Base-by-base conservation (phyloP, 768 basidiomycete genomes). In the Boletus patriciae region DNA sequence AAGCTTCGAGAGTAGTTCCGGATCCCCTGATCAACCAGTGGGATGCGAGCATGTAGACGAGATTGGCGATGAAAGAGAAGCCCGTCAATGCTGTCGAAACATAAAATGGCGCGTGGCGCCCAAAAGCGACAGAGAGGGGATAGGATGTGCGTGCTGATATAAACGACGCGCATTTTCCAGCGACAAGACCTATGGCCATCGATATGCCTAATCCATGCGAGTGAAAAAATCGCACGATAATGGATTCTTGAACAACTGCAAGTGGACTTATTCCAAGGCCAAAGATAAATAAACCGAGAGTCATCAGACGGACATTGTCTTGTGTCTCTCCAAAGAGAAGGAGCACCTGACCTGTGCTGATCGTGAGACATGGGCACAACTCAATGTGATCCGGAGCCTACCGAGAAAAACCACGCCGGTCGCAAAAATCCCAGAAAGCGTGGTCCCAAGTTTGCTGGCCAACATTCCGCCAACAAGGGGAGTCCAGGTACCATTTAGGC, bases 161-260 rank as follows among this genome's bases (percentile, higher is more conserved):
- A 67, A 92, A 94, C 6, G 88, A 88, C 0, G 88, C 82, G 11
- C 80, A 83, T 70, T 92, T 94, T 36, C 92, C 92, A 4, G 83
- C 87, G 23, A 94, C 80, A 16, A 94, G 84, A 21, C 91, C 92
- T n/a, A 92, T 77, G 0, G 90, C 90, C 74, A 94, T 83, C 2
- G 88, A 87, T 9, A 86, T 76, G 2, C 88, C 91, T 1, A 92
- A 76, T 2, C 88, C 88, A 66, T 85, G 87, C 0, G 84, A 81
- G 59, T 81, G 83, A 76, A 91, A 92, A 74, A 89, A 89, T 25
- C 87, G 86, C 42, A 91, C 87, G 50, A 93, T 89, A 60, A 92
- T 91, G 7, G 87, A 87, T 70, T 93, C 91, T 73, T 89, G 92
- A 2, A 88, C 85, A 8, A 94, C 91, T 1, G 90, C 84, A 7